Conservation (phyloP, 1,284 basidiomycete species). For the Trichosporon sp. region DNA sequence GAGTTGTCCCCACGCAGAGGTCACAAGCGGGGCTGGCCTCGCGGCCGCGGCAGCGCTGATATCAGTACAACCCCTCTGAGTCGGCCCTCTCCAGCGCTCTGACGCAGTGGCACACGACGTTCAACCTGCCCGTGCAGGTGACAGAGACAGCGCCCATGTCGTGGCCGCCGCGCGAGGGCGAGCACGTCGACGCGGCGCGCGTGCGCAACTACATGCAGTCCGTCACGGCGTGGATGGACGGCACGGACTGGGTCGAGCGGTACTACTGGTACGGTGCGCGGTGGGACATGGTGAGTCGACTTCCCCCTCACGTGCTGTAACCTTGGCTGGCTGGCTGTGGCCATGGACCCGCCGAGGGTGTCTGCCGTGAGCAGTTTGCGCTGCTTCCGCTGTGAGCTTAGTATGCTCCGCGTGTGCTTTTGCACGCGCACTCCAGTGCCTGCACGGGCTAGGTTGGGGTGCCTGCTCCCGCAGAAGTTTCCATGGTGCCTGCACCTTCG, state of each 20-base stretch:
- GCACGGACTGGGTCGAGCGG: slow-evolving; percentile 51
- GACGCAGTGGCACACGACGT: slow-evolving; percentile 55
- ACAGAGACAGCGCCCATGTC: slow-evolving; percentile 51
- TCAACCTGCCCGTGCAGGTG: slow-evolving; percentile 57
- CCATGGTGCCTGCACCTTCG: neutral
- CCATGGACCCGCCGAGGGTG: too few species aligned
- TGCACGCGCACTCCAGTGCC: neutral
- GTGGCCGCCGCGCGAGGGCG: neutral
- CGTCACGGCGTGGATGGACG: slow-evolving; percentile 53
- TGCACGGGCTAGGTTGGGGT: neutral
- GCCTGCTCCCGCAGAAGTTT: neutral
- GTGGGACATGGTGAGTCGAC: slow-evolving; percentile 36
- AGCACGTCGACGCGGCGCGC: slow-evolving; percentile 34
- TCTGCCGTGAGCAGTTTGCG: neutral
- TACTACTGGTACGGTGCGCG: slow-evolving; percentile 56
- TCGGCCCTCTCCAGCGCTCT: slow-evolving; percentile 57
- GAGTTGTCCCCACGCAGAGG: neutral
- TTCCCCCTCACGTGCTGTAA: too few species aligned
- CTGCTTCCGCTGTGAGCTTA: neutral
- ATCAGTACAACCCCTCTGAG: slow-evolving; percentile 60
- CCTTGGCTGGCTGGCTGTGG: neutral
- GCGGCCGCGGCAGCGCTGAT: neutral
- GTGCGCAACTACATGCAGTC: slow-evolving; percentile 53
- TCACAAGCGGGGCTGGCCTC: neutral
- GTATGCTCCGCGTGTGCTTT: too few species aligned